Evolutionary conservation across 495 filamentous ascomycete species (phyloP).

Genomic region (Talaromyces nanjingensis): DNA sequence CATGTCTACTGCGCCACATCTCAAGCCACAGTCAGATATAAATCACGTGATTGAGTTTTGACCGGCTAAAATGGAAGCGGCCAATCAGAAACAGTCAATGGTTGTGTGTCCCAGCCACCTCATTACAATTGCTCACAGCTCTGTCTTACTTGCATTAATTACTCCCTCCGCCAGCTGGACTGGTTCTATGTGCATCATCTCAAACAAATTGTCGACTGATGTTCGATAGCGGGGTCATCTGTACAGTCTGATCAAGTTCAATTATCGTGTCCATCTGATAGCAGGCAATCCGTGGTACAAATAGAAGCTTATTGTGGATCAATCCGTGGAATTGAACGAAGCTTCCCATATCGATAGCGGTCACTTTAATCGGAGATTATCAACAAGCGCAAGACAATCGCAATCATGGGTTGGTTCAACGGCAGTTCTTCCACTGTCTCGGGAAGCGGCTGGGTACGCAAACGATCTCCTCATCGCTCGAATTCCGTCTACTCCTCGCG

Average conservation of each 20-base stretch:
- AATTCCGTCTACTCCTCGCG: constrained; percentile 33
- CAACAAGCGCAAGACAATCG: neutral
- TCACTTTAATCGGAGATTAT: neutral
- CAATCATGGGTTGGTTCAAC: constrained; percentile 47
- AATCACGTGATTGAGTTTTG: neutral
- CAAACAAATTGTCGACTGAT: neutral
- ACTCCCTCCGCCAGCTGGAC: neutral
- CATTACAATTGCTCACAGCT: neutral
- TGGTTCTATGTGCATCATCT: neutral
- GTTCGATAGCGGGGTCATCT: neutral
- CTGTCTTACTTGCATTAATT: neutral
- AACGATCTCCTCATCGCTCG: constrained; percentile 28
- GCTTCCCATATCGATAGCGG: neutral
- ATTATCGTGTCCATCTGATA: neutral
- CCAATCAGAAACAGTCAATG: neutral
- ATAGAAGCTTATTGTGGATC: neutral
- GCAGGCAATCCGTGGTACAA: neutral
- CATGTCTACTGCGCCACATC: constrained; percentile 6
- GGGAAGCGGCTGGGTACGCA: constrained; percentile 20
- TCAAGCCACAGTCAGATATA: neutral
- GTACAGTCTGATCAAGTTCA: too few species aligned
- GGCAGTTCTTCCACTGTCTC: constrained; percentile 25
- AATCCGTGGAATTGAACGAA: neutral
- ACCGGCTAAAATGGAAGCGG: neutral
- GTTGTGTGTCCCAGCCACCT: neutral